Conservation (phyloP, 331 rosid genomes). For the Malus hybrid region DNA sequence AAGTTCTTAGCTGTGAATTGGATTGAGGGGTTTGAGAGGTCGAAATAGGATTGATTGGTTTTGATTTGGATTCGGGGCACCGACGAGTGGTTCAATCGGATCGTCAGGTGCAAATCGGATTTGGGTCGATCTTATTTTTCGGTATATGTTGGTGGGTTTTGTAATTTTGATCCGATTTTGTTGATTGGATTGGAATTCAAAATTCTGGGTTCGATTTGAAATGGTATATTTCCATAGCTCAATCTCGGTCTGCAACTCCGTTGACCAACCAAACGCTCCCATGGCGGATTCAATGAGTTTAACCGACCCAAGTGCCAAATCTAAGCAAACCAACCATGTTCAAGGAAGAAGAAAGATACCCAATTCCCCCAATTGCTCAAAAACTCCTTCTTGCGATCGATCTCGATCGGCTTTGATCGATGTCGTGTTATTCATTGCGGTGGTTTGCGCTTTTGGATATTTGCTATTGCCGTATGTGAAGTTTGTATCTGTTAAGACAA, state of each 20-base stretch:
- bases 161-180: conserved; percentile 28
- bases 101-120: conserved; percentile 9
- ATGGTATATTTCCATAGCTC: conserved; percentile 91
- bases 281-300: conserved; percentile 55
- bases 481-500: conserved; percentile 24
- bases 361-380: conserved; percentile 40
- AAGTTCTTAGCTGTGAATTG: conserved; percentile 5
- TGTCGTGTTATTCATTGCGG: conserved; percentile 62
- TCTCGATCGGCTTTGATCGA: conserved; percentile 74
- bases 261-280: conserved; percentile 47
- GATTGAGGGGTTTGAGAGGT: background rate
- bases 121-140: conserved; percentile 39
- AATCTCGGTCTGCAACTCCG: conserved; percentile 89
- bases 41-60: background rate
- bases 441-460: conserved; percentile 50
- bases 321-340: conserved; percentile 27
- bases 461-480: conserved; percentile 59
- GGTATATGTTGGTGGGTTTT: conserved; percentile 17
- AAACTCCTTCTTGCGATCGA: conserved; percentile 53
- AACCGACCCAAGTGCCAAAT: conserved; percentile 43
- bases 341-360: conserved; percentile 36
- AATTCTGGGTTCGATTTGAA: conserved; percentile 41
- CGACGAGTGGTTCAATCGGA: conserved; percentile 16
- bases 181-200: conserved; percentile 10
- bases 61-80: conserved; percentile 8